A percentile compares a stretch with the other conserved stretches of the same genome.
phyloP scores from a whole-genome alignment of 1,284 basidiomycete species.

The Cryptococcus sp. region DNA sequence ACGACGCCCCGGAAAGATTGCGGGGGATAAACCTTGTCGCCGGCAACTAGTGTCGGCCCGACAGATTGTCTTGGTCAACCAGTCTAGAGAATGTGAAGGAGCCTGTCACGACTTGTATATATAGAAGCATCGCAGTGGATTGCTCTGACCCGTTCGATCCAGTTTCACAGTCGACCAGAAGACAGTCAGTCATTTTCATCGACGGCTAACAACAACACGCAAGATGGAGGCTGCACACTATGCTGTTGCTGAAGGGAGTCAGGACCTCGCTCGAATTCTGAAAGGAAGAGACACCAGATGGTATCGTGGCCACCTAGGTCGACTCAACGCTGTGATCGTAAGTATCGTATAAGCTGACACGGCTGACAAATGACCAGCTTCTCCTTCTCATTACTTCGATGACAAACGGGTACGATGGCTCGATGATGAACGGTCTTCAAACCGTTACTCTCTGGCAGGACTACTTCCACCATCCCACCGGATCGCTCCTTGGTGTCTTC shows the following conservation, averaged over 20 bases:
- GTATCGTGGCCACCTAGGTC: slow-evolving; percentile 30
- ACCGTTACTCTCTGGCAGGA: slow-evolving; percentile 13
- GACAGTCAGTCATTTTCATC: not conserved
- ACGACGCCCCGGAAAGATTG: not conserved
- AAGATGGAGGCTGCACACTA: slow-evolving; percentile 14
- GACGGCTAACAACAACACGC: slow-evolving; percentile 1
- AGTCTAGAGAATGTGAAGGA: not conserved
- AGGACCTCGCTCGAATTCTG: slow-evolving; percentile 12
- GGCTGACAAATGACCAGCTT: slow-evolving; percentile 12
- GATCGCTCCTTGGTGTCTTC: slow-evolving; percentile 30
- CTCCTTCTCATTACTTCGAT: slow-evolving; percentile 36
- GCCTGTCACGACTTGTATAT: not conserved
- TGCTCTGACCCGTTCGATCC: slow-evolving; percentile 23
- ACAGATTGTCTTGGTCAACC: not conserved
- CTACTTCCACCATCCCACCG: slow-evolving; percentile 23
- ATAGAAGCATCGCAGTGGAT: not conserved
- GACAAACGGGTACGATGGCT: slow-evolving; percentile 28
- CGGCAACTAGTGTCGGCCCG: not conserved
- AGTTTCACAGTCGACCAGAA: slow-evolving; percentile 19
- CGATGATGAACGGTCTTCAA: slow-evolving; percentile 4
- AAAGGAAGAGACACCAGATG: slow-evolving; percentile 34
- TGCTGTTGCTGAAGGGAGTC: slow-evolving; percentile 3
- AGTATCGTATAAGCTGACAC: slow-evolving; percentile 2
- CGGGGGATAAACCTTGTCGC: not conserved
- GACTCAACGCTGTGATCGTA: slow-evolving; percentile 32